A percentile compares a stretch with the other conserved stretches of the same genome.
Conservation (phyloP, 257 asterid genomes). For the Ophiorrhiza pumila region DNA sequence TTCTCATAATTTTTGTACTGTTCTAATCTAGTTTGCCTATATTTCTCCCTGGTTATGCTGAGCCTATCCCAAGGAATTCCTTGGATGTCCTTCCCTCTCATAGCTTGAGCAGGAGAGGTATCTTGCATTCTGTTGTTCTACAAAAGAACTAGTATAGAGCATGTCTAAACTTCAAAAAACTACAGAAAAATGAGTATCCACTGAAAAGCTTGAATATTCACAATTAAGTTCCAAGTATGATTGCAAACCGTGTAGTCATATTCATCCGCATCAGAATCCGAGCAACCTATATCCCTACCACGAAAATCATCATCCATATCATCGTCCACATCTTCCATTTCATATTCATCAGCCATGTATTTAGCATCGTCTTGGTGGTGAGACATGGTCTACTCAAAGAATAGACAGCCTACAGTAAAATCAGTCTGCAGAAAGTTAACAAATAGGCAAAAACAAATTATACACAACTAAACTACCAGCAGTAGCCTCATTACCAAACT, state of each 20-base stretch:
- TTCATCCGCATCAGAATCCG: slow-evolving; percentile 85
- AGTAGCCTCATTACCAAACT: background rate
- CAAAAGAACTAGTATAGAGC: slow-evolving; percentile 6
- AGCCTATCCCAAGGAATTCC: slow-evolving; percentile 97
- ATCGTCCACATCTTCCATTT: slow-evolving; percentile 73
- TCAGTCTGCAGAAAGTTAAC: background rate
- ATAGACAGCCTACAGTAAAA: slow-evolving; percentile 20
- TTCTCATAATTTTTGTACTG: slow-evolving; percentile 84
- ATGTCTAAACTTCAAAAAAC: background rate
- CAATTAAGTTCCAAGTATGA: background rate
- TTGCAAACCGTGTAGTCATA: slow-evolving; percentile 63
- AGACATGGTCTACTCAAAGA: slow-evolving; percentile 54
- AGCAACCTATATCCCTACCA: slow-evolving; percentile 51
- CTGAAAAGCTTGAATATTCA: slow-evolving; percentile 2
- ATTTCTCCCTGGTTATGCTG: slow-evolving; percentile 75
- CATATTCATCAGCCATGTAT: slow-evolving; percentile 78
- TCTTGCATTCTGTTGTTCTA: slow-evolving; percentile 67
- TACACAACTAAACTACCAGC: background rate
- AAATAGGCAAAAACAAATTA: background rate
- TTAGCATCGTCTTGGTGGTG: slow-evolving; percentile 56
- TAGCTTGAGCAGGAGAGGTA: slow-evolving; percentile 88
- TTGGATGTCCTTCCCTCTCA: slow-evolving; percentile 85
- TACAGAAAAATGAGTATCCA: background rate
- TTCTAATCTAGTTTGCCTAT: slow-evolving; percentile 71
- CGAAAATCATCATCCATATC: slow-evolving; percentile 63